Evolutionary conservation across 2,329 filamentous ascomycete species (phyloP).

Genomic region (Monilinia fructicola): DNA sequence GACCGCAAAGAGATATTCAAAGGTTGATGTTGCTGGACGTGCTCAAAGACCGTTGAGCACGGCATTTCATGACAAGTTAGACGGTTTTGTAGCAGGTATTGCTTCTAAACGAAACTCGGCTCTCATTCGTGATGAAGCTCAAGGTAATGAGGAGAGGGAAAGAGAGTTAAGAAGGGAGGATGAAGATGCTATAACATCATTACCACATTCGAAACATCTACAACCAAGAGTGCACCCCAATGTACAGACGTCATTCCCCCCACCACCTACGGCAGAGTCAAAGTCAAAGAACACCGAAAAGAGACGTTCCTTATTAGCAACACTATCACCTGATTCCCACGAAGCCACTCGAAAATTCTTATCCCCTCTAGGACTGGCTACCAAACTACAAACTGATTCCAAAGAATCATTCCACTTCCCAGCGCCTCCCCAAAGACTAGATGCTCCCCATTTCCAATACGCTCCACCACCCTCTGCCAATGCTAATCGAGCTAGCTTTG

Average conservation of each 20-base stretch:
- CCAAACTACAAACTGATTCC: conserved; percentile 17
- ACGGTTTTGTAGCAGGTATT: conserved; percentile 83
- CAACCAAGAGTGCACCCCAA: conserved; percentile 50
- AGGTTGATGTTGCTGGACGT: conserved; percentile 42
- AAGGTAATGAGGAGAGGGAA: conserved; percentile 75
- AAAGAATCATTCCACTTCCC: conserved; percentile 56
- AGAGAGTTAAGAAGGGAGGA: conserved; percentile 77
- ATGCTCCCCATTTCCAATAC: conserved; percentile 59
- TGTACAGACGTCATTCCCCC: conserved; percentile 36
- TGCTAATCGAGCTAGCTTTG: conserved; percentile 20
- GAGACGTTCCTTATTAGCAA: conserved; percentile 34
- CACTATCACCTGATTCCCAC: conserved; percentile 39
- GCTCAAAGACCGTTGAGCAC: conserved; percentile 67
- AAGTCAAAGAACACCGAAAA: conserved; percentile 53
- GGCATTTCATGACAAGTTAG: conserved; percentile 80
- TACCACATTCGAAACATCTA: conserved; percentile 68
- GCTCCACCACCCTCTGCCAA: conserved; percentile 54
- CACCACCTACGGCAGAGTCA: conserved; percentile 42
- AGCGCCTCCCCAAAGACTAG: conserved; percentile 48
- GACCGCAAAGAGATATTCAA: conserved; percentile 55
- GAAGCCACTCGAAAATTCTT: conserved; percentile 43
- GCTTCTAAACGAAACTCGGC: conserved; percentile 84
- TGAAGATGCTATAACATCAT: conserved; percentile 78
- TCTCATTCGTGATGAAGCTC: conserved; percentile 77
- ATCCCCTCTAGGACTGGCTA: conserved; percentile 28